Percentiles rank a stretch among this genome's conserved stretches.
These are phyloP conservation scores for Arachis stenosperma DNA, from an alignment of 306 rosid genomes.

Conservation along the genomic window DNA sequence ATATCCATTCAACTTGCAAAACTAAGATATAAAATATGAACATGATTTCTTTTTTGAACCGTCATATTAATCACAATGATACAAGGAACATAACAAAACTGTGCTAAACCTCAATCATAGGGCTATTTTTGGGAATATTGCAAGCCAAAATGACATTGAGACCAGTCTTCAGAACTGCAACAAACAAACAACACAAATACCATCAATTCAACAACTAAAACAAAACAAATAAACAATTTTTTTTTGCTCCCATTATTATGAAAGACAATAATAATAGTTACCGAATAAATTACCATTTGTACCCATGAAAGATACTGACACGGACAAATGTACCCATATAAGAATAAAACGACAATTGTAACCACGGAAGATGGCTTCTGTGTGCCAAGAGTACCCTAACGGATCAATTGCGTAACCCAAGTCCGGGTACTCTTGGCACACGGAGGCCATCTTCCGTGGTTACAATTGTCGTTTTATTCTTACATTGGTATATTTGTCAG, in stretches of 20 bases:
- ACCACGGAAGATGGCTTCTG: no score
- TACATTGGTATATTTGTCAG: no score
- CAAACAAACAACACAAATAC: slow-evolving; percentile 26
- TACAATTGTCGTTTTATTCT: no score
- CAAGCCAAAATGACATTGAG: slow-evolving; percentile 81
- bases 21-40: neutral
- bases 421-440: no score
- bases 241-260: neutral
- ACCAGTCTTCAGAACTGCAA: slow-evolving; percentile 76
- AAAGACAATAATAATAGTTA: slow-evolving; percentile 33
- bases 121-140: slow-evolving; percentile 74
- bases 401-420: no score
- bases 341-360: no score
- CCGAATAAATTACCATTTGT: slow-evolving; percentile 33
- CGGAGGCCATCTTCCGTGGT: no score
- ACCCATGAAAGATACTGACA: no score
- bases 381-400: no score
- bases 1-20: slow-evolving; percentile 37
- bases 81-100: slow-evolving; percentile 8
- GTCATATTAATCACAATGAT: neutral
- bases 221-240: neutral
- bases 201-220: slow-evolving; percentile 3
- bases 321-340: no score
- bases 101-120: slow-evolving; percentile 70
- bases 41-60: no score